A percentile compares a stretch with the other conserved stretches of the same genome.
Conservation (phyloP, 768 basidiomycete genomes). For the Melanogaster broomeanus region DNA sequence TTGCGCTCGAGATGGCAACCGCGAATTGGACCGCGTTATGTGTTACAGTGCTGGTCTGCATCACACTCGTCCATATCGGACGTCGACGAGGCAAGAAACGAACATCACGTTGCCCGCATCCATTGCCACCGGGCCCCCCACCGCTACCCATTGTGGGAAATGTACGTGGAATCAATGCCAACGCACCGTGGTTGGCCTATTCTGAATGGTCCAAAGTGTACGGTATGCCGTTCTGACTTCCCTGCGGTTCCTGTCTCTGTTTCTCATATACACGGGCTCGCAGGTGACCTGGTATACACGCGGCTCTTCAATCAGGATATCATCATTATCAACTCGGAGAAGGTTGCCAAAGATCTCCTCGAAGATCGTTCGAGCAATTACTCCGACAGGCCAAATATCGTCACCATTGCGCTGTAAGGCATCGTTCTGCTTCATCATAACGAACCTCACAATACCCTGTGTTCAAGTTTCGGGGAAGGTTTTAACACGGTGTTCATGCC, state of each 20-base stretch:
- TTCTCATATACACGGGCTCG: background rate
- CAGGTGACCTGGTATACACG: slow-evolving; percentile 15
- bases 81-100: background rate
- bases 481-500: slow-evolving; percentile 16
- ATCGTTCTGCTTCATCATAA: background rate
- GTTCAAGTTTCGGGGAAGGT: slow-evolving; percentile 13
- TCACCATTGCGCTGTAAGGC: slow-evolving; percentile 13
- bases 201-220: slow-evolving; percentile 11
- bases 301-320: slow-evolving; percentile 11
- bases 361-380: slow-evolving; percentile 22
- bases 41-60: background rate
- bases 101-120: background rate
- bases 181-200: slow-evolving; percentile 13
- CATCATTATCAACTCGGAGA: slow-evolving; percentile 16
- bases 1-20: background rate
- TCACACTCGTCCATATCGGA: background rate
- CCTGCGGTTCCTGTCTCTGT: too few relatives aligned
- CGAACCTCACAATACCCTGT: background rate
- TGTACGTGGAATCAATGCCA: slow-evolving; percentile 5
- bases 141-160: slow-evolving; percentile 19
- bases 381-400: slow-evolving; percentile 15
- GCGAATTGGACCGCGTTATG: slow-evolving; percentile 1
- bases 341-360: slow-evolving; percentile 9
- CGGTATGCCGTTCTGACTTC: slow-evolving; percentile 4
- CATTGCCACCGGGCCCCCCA: slow-evolving; percentile 13